Evolutionary conservation across 257 asterid species (phyloP), one percentile per base, ranked within the genome.

Genomic region (Capsicum baccatum): DNA sequence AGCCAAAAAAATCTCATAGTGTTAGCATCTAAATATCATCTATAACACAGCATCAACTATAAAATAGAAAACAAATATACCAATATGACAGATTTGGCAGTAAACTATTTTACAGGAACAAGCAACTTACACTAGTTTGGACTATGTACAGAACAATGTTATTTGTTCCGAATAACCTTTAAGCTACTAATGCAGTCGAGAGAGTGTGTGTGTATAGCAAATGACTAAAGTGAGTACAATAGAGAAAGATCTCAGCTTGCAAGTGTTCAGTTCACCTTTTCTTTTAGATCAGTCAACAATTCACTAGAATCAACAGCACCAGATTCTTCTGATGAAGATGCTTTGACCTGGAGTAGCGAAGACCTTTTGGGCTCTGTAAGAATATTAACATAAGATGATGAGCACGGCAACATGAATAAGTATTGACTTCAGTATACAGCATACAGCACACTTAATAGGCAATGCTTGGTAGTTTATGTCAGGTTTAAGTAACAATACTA

Each of bases 241-340:
- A 56, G 78, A 63, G 68, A 59, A 59, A 63, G 69, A 69, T 9
- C 17, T 0, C 47, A 50, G 83, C 33, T 10, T 17, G 79, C 55
- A 44, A 82, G 55, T 8, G 42, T 33, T 68, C 9, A 60, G 47
- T 78, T 47, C 84, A 93, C 99, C 98, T 94, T 96, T 86, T 92
- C 91, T 85, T 96, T 94, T 35, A 96, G 91, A 90, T 96, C 99
- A 3, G 88, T 57, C 79, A 96, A n/a, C 71, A 96, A 82, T 83
- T 94, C 97, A 83, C 82, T 86, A 86, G 94, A 42, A 86, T 96
- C 98, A 3, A 91, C 79, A n/a, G 84, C 71, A 12, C 88, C 33
- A 39, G 95, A 60, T 88, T 96, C 98, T 4, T 94, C 98, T 17
- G 99, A 94, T 37, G 97, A 93, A 48, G 95, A 79, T 80, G 99